Base-by-base conservation (phyloP, 768 basidiomycete species). In the Mycena haematopus region DNA sequence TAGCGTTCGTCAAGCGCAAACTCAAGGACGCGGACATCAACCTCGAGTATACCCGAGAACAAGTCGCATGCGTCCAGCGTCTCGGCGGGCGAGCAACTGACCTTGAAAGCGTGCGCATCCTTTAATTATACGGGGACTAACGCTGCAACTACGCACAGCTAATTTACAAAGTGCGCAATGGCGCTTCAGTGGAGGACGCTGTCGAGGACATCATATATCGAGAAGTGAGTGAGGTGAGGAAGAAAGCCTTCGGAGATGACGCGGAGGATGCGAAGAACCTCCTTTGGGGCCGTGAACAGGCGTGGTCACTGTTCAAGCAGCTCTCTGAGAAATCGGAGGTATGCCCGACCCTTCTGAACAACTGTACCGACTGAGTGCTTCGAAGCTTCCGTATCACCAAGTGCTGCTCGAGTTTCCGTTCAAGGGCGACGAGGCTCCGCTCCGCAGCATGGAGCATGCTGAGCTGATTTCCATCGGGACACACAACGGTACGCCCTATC, bases 191-290 rank as follows among this genome's bases (percentile, higher is more conserved):
- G 3, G 81, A 86, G 56, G 91, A 91, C 40, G 93, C 94, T 1
- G 91, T 97, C 6, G 92, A 96, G 70, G 96, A 98, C 70, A 93
- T 99, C 68, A 86, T 97, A 62, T 75, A 77, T 22, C 84, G 92
- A 17, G 89, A 89, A 35, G 86, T 95, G 11, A 82, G 86, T 35
- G 95, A 97, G 73, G 77, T 99, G 52, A 81, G 92, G 50, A 98
- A 98, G 82, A 90, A 85, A 50, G 92, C 92, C 0, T 99, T 98
- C 71, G 96, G 95, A 0, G 95, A 97, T 66, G 96, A 97, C 70
- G 75, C 80, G 1, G 94, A 96, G 57, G 96, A 97, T 69, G 90
- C 91, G 3, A 95, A 94, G 75, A 79, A 71, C 49, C 75, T 96
- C 40, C 80, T 86, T 0, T 99, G 97, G 97, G 82, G 88, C 6